A percentile compares a stretch with the other conserved stretches of the same genome.
phyloP scores from a whole-genome alignment of 2,329 filamentous ascomycete species.

The Trichoderma semiorbis region DNA sequence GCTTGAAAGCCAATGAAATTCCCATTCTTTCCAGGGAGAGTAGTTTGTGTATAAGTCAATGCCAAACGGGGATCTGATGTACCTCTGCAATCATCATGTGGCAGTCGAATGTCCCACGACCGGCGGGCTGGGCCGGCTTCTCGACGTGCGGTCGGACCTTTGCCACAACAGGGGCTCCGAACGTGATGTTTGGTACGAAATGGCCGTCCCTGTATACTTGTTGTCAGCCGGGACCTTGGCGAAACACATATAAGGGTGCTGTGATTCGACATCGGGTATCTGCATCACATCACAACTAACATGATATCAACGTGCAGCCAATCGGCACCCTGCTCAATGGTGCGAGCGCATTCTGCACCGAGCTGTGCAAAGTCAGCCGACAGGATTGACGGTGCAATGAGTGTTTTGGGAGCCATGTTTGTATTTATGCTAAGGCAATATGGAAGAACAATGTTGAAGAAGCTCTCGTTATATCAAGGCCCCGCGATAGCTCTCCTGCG shows the following conservation, averaged over 20 bases:
- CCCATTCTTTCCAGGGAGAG: neutral
- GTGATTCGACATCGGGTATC: neutral
- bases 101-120: conserved; percentile 94
- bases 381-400: conserved; percentile 97
- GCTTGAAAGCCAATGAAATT: neutral
- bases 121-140: conserved; percentile 63
- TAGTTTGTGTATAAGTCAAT: neutral
- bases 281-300: conserved; percentile 36
- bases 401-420: conserved; percentile 81
- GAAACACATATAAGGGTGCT: neutral
- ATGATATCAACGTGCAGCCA: conserved; percentile 95
- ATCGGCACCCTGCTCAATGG: conserved; percentile 83
- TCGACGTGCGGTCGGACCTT: conserved; percentile 88
- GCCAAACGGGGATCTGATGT: conserved; percentile 22
- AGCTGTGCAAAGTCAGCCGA: conserved; percentile 92
- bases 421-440: neutral
- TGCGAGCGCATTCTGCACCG: conserved; percentile 79
- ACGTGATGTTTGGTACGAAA: conserved; percentile 98
- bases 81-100: conserved; percentile 99
- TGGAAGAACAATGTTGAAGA: neutral
- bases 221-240: neutral
- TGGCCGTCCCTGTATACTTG: conserved; percentile 75
- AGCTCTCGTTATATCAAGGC: neutral
- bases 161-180: conserved; percentile 90
- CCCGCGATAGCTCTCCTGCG: neutral